A percentile compares a stretch with the other conserved stretches of the same genome.
Evolutionary conservation across 2,329 filamentous ascomycete genomes (phyloP).

Genomic region (Camptophora hylomeconis): DNA sequence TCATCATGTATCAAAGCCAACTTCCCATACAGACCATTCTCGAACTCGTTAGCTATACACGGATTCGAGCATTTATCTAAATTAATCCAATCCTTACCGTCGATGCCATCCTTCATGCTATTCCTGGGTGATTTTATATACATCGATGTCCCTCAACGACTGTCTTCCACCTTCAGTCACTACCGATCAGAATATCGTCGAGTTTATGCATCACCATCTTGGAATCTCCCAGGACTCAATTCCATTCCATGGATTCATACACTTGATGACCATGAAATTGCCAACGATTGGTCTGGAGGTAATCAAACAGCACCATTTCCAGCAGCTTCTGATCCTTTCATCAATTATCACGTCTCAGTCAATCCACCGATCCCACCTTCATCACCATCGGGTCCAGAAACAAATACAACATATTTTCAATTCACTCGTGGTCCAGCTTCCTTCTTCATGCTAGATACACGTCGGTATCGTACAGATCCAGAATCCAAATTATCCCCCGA

Average conservation of each 20-base stretch:
- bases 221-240: conserved; percentile 52
- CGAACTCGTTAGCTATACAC: conserved; percentile 56
- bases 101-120: conserved; percentile 52
- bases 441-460: conserved; percentile 90
- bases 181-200: conserved; percentile 89
- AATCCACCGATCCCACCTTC: conserved; percentile 61
- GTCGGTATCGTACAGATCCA: conserved; percentile 59
- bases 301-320: conserved; percentile 71
- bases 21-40: conserved; percentile 76
- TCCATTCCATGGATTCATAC: conserved; percentile 96
- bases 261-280: conserved; percentile 91
- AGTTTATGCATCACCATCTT: conserved; percentile 91
- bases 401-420: conserved; percentile 66
- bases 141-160: conserved; percentile 66
- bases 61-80: conserved; percentile 66
- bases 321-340: conserved; percentile 70
- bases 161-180: conserved; percentile 57
- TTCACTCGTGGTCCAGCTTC: conserved; percentile 83
- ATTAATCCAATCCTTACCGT: conserved; percentile 57
- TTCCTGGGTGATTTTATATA: conserved; percentile 41
- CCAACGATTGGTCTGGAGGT: conserved; percentile 72
- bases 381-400: conserved; percentile 31
- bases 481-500: conserved; percentile 8
- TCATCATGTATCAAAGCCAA: conserved; percentile 87
- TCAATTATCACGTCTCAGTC: conserved; percentile 68